These are phyloP conservation scores for Nicotiana knightiana DNA, from an alignment of 257 asterid species.

Conservation along the genomic window DNA sequence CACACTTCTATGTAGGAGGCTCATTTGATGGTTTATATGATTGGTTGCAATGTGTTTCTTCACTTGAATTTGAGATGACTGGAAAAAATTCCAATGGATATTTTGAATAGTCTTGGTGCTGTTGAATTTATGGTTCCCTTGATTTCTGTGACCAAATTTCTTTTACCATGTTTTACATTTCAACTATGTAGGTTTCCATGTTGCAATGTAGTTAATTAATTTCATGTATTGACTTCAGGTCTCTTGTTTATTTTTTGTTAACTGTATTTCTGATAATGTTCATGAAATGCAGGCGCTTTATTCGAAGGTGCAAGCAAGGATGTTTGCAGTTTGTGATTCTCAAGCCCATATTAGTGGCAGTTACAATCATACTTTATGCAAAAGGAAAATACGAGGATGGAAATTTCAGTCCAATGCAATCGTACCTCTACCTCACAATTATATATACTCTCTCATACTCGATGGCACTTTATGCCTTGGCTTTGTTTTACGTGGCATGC, in stretches of 20 bases:
- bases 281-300: constrained; percentile 77
- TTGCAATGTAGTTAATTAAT: not conserved
- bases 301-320: constrained; percentile 95
- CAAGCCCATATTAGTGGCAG: constrained; percentile 74
- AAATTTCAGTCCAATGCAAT: constrained; percentile 75
- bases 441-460: constrained; percentile 92
- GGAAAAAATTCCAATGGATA: not conserved
- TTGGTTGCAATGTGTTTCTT: not conserved
- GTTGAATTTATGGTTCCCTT: not conserved
- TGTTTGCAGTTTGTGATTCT: constrained; percentile 97
- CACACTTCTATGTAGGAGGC: not conserved
- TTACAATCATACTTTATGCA: constrained; percentile 77
- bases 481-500: constrained; percentile 92
- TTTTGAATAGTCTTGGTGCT: not conserved
- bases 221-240: not conserved
- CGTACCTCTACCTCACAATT: constrained; percentile 93
- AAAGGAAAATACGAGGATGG: constrained; percentile 92
- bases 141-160: not conserved
- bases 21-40: not conserved
- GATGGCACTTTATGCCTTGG: constrained; percentile 85
- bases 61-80: not conserved
- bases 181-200: not conserved
- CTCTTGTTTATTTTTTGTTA: not conserved
- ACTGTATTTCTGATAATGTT: not conserved
- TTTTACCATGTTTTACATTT: not conserved